Percentiles rank a stretch among this genome's conserved stretches.
Conservation (phyloP, 225 moss, liverwort and hornwort genomes). For the Ulota crispa region DNA sequence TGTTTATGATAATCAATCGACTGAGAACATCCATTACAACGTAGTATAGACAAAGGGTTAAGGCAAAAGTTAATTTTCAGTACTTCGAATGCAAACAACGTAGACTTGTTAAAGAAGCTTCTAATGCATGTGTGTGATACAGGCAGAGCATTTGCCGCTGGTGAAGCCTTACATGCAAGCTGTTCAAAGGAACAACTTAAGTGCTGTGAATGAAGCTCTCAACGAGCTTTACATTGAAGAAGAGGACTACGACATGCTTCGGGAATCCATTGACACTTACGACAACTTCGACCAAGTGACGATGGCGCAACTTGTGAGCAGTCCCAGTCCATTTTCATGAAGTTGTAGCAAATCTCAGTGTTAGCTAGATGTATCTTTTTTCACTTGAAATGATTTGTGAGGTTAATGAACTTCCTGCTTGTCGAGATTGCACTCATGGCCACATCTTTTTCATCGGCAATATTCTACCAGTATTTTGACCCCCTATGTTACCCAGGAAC, state of each 20-base stretch:
- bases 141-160: constrained; percentile 84
- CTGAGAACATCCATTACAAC: too few relatives aligned
- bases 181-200: constrained; percentile 76
- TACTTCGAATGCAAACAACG: not conserved
- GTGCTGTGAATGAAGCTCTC: constrained; percentile 86
- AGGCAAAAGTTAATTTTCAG: too few relatives aligned
- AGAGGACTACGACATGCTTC: constrained; percentile 76
- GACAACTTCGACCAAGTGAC: constrained; percentile 84
- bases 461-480: too few relatives aligned
- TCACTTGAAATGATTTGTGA: not conserved
- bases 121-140: not conserved
- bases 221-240: constrained; percentile 92
- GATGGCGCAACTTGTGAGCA: constrained; percentile 74
- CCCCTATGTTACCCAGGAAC: not conserved
- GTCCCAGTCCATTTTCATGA: not conserved
- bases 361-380: not conserved
- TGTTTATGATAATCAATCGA: too few relatives aligned
- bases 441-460: too few relatives aligned
- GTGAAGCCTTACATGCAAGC: constrained; percentile 90
- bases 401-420: not conserved
- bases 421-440: not conserved
- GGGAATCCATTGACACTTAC: constrained; percentile 84
- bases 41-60: too few relatives aligned
- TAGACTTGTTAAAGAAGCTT: not conserved
- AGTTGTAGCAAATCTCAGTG: not conserved